These are phyloP conservation scores for Fusarium temperatum DNA, from an alignment of 2,329 filamentous ascomycete genomes.

Conservation along the genomic window DNA sequence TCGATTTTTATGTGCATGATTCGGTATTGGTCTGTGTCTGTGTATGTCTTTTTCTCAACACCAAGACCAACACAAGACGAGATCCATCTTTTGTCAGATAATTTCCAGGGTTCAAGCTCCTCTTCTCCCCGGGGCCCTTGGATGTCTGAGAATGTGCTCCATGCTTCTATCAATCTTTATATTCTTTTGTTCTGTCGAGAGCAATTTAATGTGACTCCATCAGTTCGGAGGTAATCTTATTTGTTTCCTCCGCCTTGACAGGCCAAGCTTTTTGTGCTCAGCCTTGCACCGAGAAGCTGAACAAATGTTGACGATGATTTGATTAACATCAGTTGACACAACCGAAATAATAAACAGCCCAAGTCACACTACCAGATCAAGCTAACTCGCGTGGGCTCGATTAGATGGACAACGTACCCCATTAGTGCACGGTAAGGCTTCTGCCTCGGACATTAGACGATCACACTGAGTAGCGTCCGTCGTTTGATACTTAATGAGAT, in stretches of 20 bases:
- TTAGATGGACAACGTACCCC: background rate
- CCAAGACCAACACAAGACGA: slow-evolving; percentile 4
- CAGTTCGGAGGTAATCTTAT: background rate
- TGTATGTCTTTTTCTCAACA: background rate
- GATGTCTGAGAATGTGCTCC: background rate
- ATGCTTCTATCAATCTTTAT: background rate
- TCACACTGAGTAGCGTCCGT: background rate
- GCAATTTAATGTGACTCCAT: slow-evolving; percentile 4
- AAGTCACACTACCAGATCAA: background rate
- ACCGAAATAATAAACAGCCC: background rate
- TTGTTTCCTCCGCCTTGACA: slow-evolving; percentile 4
- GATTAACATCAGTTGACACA: background rate
- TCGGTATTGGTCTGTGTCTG: no score
- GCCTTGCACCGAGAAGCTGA: background rate
- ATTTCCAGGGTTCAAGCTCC: slow-evolving; percentile 12
- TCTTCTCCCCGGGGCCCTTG: background rate
- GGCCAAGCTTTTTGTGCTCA: background rate
- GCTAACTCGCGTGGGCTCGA: slow-evolving; percentile 3
- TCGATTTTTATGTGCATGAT: no score
- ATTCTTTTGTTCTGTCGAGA: slow-evolving; percentile 1
- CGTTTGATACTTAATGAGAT: slow-evolving; percentile 17
- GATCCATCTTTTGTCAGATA: background rate
- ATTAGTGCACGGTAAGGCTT: slow-evolving; percentile 2
- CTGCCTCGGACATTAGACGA: slow-evolving; percentile 15
- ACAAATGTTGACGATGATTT: background rate